phyloP scores from a whole-genome alignment of 2,329 filamentous ascomycete genomes.

The Pseudodiploospora longispora region DNA sequence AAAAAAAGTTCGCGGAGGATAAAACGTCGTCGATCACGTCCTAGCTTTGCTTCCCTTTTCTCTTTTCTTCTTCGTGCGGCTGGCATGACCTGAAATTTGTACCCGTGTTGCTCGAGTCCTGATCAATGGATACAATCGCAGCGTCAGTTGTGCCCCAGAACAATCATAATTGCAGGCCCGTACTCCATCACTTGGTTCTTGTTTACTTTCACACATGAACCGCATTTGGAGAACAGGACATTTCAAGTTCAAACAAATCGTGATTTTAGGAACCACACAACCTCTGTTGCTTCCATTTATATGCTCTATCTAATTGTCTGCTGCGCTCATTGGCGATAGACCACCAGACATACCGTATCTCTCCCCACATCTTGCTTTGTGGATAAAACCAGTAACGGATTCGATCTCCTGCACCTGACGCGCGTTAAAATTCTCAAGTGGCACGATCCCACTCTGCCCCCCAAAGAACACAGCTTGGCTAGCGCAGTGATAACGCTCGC shows the following conservation, averaged over 20 bases:
- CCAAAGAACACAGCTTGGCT: too few relatives aligned
- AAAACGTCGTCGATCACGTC: conserved; percentile 19
- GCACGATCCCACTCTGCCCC: too few relatives aligned
- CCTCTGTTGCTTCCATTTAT: too few relatives aligned
- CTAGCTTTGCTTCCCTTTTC: conserved; percentile 21
- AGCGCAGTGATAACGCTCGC: too few relatives aligned
- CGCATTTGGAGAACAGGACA: conserved; percentile 37
- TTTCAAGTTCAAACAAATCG: conserved; percentile 5
- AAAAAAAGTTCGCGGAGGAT: conserved; percentile 12
- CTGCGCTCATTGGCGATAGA: too few relatives aligned
- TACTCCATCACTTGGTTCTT: conserved; percentile 39
- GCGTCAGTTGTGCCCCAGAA: conserved; percentile 78
- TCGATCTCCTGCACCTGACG: too few relatives aligned
- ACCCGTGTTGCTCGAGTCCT: conserved; percentile 74
- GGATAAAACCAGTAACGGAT: too few relatives aligned
- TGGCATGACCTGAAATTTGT: conserved; percentile 59
- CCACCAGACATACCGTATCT: too few relatives aligned
- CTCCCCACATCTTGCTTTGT: too few relatives aligned
- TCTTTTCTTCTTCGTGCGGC: conserved; percentile 62
- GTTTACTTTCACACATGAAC: conserved; percentile 19
- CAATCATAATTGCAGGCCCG: conserved; percentile 68
- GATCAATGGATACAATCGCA: conserved; percentile 45
- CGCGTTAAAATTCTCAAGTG: too few relatives aligned
- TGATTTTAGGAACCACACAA: too few relatives aligned
- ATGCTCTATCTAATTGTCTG: too few relatives aligned